Evolutionary conservation across 2,329 filamentous ascomycete species (phyloP), one percentile per base, ranked within the genome.

Genomic region (Colletotrichum tropicale): DNA sequence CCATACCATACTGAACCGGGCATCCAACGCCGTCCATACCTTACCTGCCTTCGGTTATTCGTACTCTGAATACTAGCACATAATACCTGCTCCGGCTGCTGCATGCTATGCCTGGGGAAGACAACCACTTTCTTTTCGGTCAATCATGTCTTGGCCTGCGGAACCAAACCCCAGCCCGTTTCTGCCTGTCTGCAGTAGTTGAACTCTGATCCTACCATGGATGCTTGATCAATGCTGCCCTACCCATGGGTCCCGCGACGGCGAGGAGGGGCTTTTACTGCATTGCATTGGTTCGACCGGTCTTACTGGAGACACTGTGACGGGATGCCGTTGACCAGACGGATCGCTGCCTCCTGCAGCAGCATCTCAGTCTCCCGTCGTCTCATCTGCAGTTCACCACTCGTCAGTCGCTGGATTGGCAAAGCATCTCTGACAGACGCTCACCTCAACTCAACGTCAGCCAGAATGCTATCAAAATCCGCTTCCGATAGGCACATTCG

Each of bases 1-100:
- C 48, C 58, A 34, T 70, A 66, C 48, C 67, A 64, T 75, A 15
- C 72, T 72, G 38, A 73, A 73, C 62, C 61, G 55, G 69, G 62
- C n/a, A 68, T 62, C n/a, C 69, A 66, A 34, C 30, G 60, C 72
- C 72, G 72, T 34, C 34, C 71, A 18, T 32, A 38, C 21, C 60
- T n/a, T 36, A 28, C 55, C 24, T 58, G 8, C 26, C 55, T 28
- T 24, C 55, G 55, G 55, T 58, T 28, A 26, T 24, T 28, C 30
- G 18, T 34, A 48, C 34, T 43, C 61, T 18, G 36, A 21, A 52
- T 52, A 48, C 43, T 48, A 48, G 43, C 43, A 48, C 43, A 48
- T 21, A 48, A 13, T 48, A 48, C 43, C 18, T 48, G 43, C 24
- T 60, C 26, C 13, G 52, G 26, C 52, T 58, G 21, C 52, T 58